Conservation (phyloP, 208 protist species). For the Porcisia hertigi region DNA sequence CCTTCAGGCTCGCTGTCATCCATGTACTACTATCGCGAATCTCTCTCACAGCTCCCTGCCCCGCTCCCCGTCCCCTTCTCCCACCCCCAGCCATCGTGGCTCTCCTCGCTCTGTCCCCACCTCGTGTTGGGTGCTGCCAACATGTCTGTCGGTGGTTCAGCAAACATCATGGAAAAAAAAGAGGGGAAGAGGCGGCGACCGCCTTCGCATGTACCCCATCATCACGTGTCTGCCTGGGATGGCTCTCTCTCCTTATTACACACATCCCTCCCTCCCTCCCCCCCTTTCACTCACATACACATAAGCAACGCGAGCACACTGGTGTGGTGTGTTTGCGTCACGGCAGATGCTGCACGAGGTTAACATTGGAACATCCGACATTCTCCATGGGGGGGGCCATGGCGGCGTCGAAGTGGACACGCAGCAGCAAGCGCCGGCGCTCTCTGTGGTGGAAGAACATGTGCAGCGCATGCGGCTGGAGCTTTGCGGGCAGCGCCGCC, state of each 20-base stretch:
- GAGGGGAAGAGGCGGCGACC: too few relatives aligned
- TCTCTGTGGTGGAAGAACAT: slow-evolving; percentile 27
- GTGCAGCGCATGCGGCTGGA: slow-evolving; percentile 26
- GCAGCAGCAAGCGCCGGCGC: slow-evolving; percentile 13
- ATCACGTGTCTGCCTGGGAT: neutral
- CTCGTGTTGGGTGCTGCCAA: too few relatives aligned
- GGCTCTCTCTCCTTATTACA: neutral
- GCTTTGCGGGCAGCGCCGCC: slow-evolving; percentile 19
- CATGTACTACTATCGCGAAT: neutral
- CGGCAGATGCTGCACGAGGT: slow-evolving; percentile 23
- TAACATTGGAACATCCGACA: slow-evolving; percentile 45
- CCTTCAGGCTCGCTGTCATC: neutral
- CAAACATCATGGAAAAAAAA: too few relatives aligned
- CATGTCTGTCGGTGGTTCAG: too few relatives aligned
- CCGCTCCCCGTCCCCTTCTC: neutral
- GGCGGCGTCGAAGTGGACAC: neutral
- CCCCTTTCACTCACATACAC: neutral
- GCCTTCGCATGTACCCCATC: too few relatives aligned
- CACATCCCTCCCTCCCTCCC: neutral
- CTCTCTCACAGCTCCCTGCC: neutral
- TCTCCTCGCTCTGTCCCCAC: too few relatives aligned
- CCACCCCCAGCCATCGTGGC: neutral
- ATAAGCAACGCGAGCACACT: neutral
- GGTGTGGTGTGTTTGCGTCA: neutral
- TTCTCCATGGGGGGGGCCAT: neutral